Conservation (phyloP, 2,329 filamentous ascomycete species). For the Neophaeococcomyces mojaviensis region DNA sequence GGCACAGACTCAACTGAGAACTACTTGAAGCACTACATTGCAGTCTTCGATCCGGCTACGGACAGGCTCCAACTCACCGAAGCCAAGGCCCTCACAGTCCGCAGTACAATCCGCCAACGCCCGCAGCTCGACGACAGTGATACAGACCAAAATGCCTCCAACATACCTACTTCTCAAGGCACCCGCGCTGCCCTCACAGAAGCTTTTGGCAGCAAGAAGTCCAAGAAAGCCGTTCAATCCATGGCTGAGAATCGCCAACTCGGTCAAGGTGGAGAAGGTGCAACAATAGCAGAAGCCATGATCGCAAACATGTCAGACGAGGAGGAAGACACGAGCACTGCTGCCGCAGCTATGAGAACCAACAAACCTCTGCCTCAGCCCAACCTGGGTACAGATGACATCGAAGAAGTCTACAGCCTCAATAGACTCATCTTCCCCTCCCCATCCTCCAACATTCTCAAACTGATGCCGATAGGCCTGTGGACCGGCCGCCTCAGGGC, state of each 20-base stretch:
- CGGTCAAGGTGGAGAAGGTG: slow-evolving; percentile 29
- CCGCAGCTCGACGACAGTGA: slow-evolving; percentile 22
- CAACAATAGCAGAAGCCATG: slow-evolving; percentile 36
- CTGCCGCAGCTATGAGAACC: slow-evolving; percentile 31
- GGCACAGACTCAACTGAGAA: slow-evolving; percentile 44
- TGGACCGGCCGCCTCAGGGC: slow-evolving; percentile 35
- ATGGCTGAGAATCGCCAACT: slow-evolving; percentile 42
- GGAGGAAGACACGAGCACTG: slow-evolving; percentile 10
- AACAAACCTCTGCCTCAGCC: slow-evolving; percentile 39
- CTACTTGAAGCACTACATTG: slow-evolving; percentile 53
- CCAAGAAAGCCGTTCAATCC: slow-evolving; percentile 41
- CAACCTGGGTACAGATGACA: slow-evolving; percentile 36
- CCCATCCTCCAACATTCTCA: slow-evolving; percentile 34
- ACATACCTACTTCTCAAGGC: slow-evolving; percentile 21
- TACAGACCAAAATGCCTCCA: slow-evolving; percentile 23
- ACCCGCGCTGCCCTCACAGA: slow-evolving; percentile 36
- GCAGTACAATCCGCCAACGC: slow-evolving; percentile 36
- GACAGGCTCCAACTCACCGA: slow-evolving; percentile 48
- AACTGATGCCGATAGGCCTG: slow-evolving; percentile 35
- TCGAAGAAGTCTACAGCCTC: slow-evolving; percentile 40
- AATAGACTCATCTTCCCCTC: slow-evolving; percentile 34
- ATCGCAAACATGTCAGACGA: slow-evolving; percentile 34
- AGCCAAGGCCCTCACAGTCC: slow-evolving; percentile 49
- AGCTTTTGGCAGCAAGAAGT: slow-evolving; percentile 45
- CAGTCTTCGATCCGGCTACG: slow-evolving; percentile 49